Conservation (phyloP, 2,329 filamentous ascomycete genomes). For the Westerdykella ornata region DNA sequence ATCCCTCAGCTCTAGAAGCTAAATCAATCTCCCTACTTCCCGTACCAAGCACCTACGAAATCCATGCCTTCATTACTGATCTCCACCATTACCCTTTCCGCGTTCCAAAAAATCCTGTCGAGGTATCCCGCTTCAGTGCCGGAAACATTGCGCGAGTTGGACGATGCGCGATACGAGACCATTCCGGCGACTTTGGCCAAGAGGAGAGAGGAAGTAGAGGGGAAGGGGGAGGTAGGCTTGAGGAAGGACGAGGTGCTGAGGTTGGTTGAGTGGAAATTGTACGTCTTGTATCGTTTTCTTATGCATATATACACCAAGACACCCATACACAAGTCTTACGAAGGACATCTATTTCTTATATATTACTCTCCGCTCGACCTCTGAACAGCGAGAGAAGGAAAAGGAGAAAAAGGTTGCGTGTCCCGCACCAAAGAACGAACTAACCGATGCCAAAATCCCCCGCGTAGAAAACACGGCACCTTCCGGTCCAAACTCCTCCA, state of each 20-base stretch:
- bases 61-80: conserved; percentile 5
- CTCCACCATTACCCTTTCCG: conserved; percentile 9
- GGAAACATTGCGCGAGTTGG: conserved; percentile 25
- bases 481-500: conserved; percentile 44
- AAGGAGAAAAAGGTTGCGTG: neutral
- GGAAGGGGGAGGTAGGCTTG: conserved; percentile 10
- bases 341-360: neutral
- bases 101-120: conserved; percentile 17
- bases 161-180: conserved; percentile 26
- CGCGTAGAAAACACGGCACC: conserved; percentile 45
- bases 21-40: neutral
- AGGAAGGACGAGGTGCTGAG: conserved; percentile 26
- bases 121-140: conserved; percentile 25
- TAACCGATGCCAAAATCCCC: neutral
- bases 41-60: neutral
- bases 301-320: neutral
- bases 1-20: neutral
- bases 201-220: conserved; percentile 3
- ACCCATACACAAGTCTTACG: neutral
- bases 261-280: conserved; percentile 40
- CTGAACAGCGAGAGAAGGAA: neutral
- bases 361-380: no score
- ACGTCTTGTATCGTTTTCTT: neutral
- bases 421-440: no score
- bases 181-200: conserved; percentile 20